These are phyloP conservation scores for Diospyros lotus DNA, from an alignment of 148 eudicot genomes.

Conservation along the genomic window DNA sequence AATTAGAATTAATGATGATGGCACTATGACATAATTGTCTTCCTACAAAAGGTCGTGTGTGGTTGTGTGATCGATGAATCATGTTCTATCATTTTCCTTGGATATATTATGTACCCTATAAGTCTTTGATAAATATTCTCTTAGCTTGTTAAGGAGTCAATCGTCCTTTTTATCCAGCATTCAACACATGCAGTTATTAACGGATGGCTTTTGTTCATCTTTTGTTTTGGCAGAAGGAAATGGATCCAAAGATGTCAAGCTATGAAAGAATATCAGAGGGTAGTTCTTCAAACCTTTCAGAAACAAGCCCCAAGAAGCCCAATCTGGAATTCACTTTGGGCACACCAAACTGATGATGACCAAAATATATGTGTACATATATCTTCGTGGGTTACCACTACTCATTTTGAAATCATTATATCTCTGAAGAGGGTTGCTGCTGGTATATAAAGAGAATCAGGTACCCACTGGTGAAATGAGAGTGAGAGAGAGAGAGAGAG, in stretches of 20 bases:
- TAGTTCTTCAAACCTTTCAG: conserved; percentile 57
- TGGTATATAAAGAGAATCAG: conserved; percentile 50
- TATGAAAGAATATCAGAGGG: conserved; percentile 74
- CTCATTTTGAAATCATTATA: conserved; percentile 63
- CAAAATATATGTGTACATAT: background rate
- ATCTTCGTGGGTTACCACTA: conserved; percentile 16
- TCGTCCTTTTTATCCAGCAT: conserved; percentile 41
- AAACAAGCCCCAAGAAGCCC: conserved; percentile 65
- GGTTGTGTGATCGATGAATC: no score
- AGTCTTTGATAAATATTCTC: conserved; percentile 18
- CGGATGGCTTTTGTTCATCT: background rate
- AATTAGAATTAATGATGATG: no score
- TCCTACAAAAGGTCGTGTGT: no score
- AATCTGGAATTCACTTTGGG: conserved; percentile 93
- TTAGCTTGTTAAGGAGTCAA: conserved; percentile 32
- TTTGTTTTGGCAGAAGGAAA: conserved; percentile 41
- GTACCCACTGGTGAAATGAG: conserved; percentile 45
- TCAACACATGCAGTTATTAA: conserved; percentile 16
- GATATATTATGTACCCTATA: conserved; percentile 4
- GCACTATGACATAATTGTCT: no score
- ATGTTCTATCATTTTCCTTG: no score
- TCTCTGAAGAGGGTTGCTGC: conserved; percentile 10
- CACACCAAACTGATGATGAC: conserved; percentile 37
- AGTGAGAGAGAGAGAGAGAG: conserved; percentile 8
- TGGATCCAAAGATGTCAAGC: conserved; percentile 58